Evolutionary conservation across 345 rosid species (phyloP), one percentile per base, ranked within the genome.

Genomic region (Rhodomyrtus tomentosa): DNA sequence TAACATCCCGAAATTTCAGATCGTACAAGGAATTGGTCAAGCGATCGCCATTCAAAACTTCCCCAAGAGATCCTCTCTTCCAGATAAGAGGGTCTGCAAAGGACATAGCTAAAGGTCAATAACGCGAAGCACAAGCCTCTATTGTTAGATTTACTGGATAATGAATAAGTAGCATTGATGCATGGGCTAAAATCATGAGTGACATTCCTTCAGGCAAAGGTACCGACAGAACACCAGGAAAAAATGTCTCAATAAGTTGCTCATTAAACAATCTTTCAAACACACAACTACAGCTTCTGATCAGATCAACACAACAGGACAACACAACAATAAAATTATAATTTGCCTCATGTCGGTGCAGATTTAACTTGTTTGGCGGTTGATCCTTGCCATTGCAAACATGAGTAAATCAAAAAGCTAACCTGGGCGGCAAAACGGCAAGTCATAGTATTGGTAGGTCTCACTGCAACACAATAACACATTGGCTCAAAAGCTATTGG

Each of bases 401-500:
- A 32, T 68, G 12, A 4, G 10, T 32, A 68, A 68, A 68, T 32
- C 12, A 58, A 88, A 90, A 85, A 29, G 25, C 98, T 91, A 90
- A 96, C 98, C 98, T 95, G 95, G 94, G 68, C 56, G 88, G 90
- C 98, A 96, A 82, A 94, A 94, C 8, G 98, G 98, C 85, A 96
- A 88, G 81, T 92, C 95, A 81, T 94, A 93, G 87, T 91, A 96
- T 56, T 83, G 89, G 86, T 96, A 95, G 22, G 98, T 93, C 92
- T 93, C 99, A 86, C 98, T 94, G 98, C 90, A 93, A 88, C 27
- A 73, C 13, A 21, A 86, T 3, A 81, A 86, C 76, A 68, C 76
- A 36, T 62, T 32, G 76, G 45, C 45, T 68, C 76, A 68, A 68
- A 68, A 68, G 24, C 24, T 42, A 18, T 68, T 36, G 76, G 32